These are phyloP conservation scores for Colletotrichum godetiae DNA, from an alignment of 2,329 filamentous ascomycete genomes.

Conservation along the genomic window DNA sequence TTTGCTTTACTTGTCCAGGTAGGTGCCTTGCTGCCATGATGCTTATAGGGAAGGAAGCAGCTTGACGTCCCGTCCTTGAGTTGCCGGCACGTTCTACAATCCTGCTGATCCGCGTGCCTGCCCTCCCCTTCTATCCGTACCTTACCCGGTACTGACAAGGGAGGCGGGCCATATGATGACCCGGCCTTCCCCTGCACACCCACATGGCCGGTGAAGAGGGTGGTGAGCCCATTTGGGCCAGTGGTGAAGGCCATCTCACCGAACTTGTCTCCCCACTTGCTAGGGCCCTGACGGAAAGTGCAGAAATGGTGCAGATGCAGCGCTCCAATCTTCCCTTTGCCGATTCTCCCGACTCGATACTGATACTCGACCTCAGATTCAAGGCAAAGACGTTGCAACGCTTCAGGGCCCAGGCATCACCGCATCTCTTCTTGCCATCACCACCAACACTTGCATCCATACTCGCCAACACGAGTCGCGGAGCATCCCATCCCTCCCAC, in stretches of 20 bases:
- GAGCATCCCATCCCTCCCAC: not conserved
- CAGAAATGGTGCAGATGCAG: not conserved
- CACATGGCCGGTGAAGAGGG: not conserved
- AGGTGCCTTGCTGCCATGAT: too few relatives aligned
- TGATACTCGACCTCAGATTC: not conserved
- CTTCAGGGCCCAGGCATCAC: not conserved
- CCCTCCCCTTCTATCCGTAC: not conserved
- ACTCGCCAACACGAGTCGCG: not conserved
- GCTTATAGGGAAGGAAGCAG: not conserved
- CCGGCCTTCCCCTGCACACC: not conserved
- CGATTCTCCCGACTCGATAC: not conserved
- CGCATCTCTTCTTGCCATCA: not conserved
- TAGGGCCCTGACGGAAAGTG: not conserved
- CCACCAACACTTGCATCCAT: not conserved
- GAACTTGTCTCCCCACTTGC: not conserved
- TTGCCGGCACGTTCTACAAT: too few relatives aligned
- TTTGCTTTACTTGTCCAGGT: too few relatives aligned
- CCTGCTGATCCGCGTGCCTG: not conserved
- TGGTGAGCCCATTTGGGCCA: not conserved
- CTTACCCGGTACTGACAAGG: too few relatives aligned
- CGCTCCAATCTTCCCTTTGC: too few relatives aligned
- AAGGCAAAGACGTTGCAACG: not conserved
- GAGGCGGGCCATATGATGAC: not conserved
- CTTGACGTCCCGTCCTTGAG: too few relatives aligned
- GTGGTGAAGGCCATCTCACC: not conserved